phyloP scores from a whole-genome alignment of 2,329 filamentous ascomycete genomes.

The Calonectria ilicicola region DNA sequence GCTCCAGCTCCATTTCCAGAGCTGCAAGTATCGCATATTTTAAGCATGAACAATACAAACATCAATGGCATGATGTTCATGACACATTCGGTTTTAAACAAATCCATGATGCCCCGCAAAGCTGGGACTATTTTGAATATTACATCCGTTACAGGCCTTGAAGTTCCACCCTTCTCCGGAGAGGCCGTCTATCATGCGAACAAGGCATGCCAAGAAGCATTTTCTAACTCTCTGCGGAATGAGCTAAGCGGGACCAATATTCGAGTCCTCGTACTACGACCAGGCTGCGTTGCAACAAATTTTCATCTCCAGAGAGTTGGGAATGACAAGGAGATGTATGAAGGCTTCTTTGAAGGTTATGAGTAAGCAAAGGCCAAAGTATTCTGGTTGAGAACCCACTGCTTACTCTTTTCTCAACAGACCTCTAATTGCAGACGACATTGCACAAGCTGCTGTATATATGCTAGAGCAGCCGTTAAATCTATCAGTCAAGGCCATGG shows the following conservation, averaged over 20 bases:
- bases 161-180: conserved; percentile 20
- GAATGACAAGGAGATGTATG: conserved; percentile 14
- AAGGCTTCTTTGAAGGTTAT: conserved; percentile 25
- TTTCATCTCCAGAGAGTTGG: conserved; percentile 29
- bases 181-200: conserved; percentile 27
- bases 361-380: neutral
- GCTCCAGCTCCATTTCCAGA: conserved; percentile 22
- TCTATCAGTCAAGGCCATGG: conserved; percentile 28
- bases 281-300: conserved; percentile 24
- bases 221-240: conserved; percentile 14
- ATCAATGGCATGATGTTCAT: conserved; percentile 48
- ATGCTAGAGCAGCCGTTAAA: conserved; percentile 24
- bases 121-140: conserved; percentile 27
- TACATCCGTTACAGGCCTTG: conserved; percentile 16
- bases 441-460: conserved; percentile 22
- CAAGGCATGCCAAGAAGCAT: conserved; percentile 22
- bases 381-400: neutral
- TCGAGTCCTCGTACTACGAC: conserved; percentile 19
- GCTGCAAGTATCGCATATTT: conserved; percentile 10
- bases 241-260: conserved; percentile 24
- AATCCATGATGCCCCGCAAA: conserved; percentile 18
- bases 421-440: conserved; percentile 18
- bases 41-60: conserved; percentile 33
- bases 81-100: conserved; percentile 48
- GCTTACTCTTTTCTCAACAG: neutral